These are phyloP conservation scores for Grosmannia penicillata DNA, from an alignment of 2,329 filamentous ascomycete genomes.

Conservation along the genomic window DNA sequence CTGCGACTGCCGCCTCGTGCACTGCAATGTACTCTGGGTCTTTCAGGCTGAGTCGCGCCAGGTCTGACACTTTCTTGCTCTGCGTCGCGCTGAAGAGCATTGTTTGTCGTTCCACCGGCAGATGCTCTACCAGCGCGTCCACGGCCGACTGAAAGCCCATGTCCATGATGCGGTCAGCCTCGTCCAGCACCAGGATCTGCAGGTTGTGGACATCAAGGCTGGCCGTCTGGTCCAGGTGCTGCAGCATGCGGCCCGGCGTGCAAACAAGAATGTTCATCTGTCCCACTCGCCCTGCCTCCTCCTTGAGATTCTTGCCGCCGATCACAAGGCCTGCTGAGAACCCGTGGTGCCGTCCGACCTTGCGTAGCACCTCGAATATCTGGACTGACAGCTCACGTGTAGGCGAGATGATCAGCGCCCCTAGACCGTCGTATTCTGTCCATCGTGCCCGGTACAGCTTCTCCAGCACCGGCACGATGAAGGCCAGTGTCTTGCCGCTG, in stretches of 20 bases:
- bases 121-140: slow-evolving; percentile 83
- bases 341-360: slow-evolving; percentile 73
- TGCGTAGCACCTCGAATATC: slow-evolving; percentile 87
- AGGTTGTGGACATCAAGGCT: slow-evolving; percentile 49
- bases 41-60: slow-evolving; percentile 73
- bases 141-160: slow-evolving; percentile 90
- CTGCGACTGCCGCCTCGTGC: slow-evolving; percentile 64
- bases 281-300: slow-evolving; percentile 68
- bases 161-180: slow-evolving; percentile 93
- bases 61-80: slow-evolving; percentile 82
- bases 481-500: slow-evolving; percentile 89
- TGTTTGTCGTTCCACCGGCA: slow-evolving; percentile 76
- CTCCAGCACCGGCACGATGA: slow-evolving; percentile 82
- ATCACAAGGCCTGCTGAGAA: slow-evolving; percentile 92
- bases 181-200: slow-evolving; percentile 85
- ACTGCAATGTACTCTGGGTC: slow-evolving; percentile 94
- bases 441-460: slow-evolving; percentile 81
- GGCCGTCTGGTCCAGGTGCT: slow-evolving; percentile 55
- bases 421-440: slow-evolving; percentile 81
- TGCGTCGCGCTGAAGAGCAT: slow-evolving; percentile 94
- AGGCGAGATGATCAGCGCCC: slow-evolving; percentile 83
- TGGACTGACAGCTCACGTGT: slow-evolving; percentile 92
- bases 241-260: slow-evolving; percentile 86
- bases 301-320: slow-evolving; percentile 78
- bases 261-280: slow-evolving; percentile 97